Conservation (phyloP, 1,284 basidiomycete genomes). For the Moesziomyces sp. region DNA sequence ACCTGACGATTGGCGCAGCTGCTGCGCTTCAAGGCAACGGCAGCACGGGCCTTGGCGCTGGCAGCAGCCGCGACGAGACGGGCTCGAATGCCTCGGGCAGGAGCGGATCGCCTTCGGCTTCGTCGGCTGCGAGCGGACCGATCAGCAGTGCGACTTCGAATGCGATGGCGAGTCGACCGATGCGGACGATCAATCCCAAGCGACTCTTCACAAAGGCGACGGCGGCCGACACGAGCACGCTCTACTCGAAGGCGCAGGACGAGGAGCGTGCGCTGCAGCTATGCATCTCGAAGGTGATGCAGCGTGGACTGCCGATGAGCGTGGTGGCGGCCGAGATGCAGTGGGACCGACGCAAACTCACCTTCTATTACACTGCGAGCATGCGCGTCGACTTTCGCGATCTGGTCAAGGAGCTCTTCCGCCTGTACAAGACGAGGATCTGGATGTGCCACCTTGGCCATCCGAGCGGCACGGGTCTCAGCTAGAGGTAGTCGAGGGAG, state of each 20-base stretch:
- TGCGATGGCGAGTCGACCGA: constrained; percentile 26
- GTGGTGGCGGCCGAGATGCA: constrained; percentile 98
- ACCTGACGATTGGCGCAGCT: constrained; percentile 39
- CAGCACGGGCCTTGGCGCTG: not conserved
- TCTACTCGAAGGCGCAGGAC: constrained; percentile 74
- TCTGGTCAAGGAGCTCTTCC: constrained; percentile 89
- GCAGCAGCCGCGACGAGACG: constrained; percentile 18
- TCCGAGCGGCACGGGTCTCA: constrained; percentile 44
- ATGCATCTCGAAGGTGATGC: constrained; percentile 83
- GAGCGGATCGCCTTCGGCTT: constrained; percentile 14
- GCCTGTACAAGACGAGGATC: constrained; percentile 70
- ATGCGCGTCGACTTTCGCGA: constrained; percentile 97
- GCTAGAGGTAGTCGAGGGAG: constrained; percentile 4
- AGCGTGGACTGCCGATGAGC: constrained; percentile 88
- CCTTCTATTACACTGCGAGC: constrained; percentile 96
- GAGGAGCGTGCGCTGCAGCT: constrained; percentile 90
- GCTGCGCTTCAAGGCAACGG: constrained; percentile 11
- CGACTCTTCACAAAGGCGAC: constrained; percentile 94
- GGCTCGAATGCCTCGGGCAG: constrained; percentile 20
- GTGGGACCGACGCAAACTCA: constrained; percentile 86
- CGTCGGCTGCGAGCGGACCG: constrained; percentile 13
- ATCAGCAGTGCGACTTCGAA: not conserved
- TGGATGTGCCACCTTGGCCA: constrained; percentile 59
- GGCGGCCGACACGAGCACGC: constrained; percentile 74
- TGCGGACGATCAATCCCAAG: constrained; percentile 77